phyloP scores from a whole-genome alignment of 108 stramenopile species.

The Schizochytrium sp. region DNA sequence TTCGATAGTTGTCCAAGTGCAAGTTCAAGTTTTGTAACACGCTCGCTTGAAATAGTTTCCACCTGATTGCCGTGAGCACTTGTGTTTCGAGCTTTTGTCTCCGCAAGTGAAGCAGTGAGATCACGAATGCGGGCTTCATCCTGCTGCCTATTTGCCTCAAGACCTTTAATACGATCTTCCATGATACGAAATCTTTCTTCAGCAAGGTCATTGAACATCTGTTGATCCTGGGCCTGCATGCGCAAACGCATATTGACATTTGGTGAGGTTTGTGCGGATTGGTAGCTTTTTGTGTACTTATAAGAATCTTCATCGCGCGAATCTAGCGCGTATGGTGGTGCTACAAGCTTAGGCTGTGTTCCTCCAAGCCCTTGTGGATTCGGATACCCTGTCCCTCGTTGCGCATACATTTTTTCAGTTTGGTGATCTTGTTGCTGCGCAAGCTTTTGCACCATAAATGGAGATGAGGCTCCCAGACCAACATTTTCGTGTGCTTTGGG shows the following conservation, averaged over 20 bases:
- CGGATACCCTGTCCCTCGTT: neutral
- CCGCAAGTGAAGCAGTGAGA: neutral
- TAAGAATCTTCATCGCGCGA: too few relatives aligned
- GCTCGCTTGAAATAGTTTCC: neutral
- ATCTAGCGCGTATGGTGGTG: neutral
- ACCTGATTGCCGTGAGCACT: neutral
- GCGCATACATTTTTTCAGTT: neutral
- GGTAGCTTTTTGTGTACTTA: neutral
- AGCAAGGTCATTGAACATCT: neutral
- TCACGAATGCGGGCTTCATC: slow-evolving; percentile 1
- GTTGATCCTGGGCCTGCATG: neutral
- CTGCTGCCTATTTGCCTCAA: neutral
- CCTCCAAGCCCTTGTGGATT: too few relatives aligned
- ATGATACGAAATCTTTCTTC: neutral
- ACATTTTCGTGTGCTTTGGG: slow-evolving; percentile 14
- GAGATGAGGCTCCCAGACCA: neutral
- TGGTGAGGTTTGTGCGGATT: neutral
- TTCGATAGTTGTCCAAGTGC: neutral
- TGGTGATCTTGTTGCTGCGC: neutral
- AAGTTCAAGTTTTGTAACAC: neutral
- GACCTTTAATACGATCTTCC: neutral
- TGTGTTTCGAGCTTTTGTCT: neutral
- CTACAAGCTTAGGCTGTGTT: neutral
- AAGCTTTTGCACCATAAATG: neutral
- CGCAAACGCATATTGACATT: slow-evolving; percentile 24